Evolutionary conservation across 179 eudicot species (phyloP), one percentile per base, ranked within the genome.

Genomic region (Beta corolliflora): DNA sequence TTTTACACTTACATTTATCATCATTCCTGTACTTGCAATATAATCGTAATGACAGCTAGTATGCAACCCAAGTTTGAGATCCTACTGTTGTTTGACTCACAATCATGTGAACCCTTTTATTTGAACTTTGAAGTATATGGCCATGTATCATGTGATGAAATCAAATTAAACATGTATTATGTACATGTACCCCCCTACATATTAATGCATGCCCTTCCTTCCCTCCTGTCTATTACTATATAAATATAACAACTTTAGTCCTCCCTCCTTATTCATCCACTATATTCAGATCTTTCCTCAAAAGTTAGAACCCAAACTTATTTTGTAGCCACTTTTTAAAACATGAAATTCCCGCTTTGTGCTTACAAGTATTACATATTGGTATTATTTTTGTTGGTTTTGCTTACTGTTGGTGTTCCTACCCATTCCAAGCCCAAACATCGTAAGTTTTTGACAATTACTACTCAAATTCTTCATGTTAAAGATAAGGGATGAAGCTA

Each of bases 321-420:
- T 16, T 68, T 13, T 12, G 56, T 7, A 14, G 6, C 16, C 45
- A 7, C 11, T 9, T 36, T 11, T 25, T 19, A 45, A 58, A 76
- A 79, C 69, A 79, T 79, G 81, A 79, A 71, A 59, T 71, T 71
- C 70, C 56, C 77, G 75, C 29, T 69, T 68, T 29, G 29, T 25
- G 79, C 45, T 36, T 52, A 48, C 69, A 68, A 75, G 29, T 79
- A 68, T 48, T 79, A 31, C 75, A 75, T 83, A 5, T 79, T 79
- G 45, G 80, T 52, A 46, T 59, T 79, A 15, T 15, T 79, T n/a
- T 9, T 52, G 41, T 75, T 83, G 44, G 50, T 83, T 10, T 63
- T 83, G n/a, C 25, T 79, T 54, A 54, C 53, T 67, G 0, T 67
- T 8, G 71, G 29, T 23, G 14, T 76, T 56, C 14, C 71, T 46